Evolutionary conservation across 2,329 filamentous ascomycete species (phyloP).

Genomic region (Madurella fahalii): DNA sequence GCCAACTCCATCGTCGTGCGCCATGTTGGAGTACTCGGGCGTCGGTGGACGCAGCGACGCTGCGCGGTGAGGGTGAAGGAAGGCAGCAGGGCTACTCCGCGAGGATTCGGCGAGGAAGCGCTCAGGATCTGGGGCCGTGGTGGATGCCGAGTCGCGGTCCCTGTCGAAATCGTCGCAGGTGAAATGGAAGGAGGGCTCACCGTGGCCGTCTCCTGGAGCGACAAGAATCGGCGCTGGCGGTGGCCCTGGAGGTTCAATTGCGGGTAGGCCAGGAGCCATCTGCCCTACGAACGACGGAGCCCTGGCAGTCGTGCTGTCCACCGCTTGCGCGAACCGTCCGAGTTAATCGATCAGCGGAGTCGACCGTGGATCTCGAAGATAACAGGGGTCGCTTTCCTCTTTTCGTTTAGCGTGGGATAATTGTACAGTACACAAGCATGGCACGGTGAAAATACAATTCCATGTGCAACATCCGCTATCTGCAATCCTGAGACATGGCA

Average conservation of each 20-base stretch:
- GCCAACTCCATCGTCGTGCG: slow-evolving; percentile 31
- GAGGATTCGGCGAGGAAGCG: slow-evolving; percentile 17
- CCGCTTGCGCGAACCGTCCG: slow-evolving; percentile 4
- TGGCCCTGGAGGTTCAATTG: slow-evolving; percentile 58
- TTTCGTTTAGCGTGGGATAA: slow-evolving; percentile 8
- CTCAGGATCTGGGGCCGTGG: neutral
- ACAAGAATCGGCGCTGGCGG: slow-evolving; percentile 57
- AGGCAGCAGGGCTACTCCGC: slow-evolving; percentile 20
- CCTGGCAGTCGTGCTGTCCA: slow-evolving; percentile 4
- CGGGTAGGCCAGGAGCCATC: slow-evolving; percentile 58
- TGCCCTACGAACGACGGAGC: slow-evolving; percentile 9
- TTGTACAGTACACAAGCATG: too few species aligned
- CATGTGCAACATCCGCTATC: too few species aligned
- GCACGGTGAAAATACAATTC: too few species aligned
- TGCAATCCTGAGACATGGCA: too few species aligned
- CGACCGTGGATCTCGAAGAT: neutral
- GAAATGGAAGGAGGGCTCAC: slow-evolving; percentile 19
- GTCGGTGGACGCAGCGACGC: slow-evolving; percentile 28
- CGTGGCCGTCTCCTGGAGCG: slow-evolving; percentile 40
- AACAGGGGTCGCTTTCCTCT: slow-evolving; percentile 8
- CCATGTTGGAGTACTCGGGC: slow-evolving; percentile 32
- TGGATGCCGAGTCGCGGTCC: slow-evolving; percentile 19
- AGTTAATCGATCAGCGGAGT: slow-evolving; percentile 1
- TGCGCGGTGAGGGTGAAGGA: slow-evolving; percentile 22
- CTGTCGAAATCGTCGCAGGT: slow-evolving; percentile 23